phyloP scores from a whole-genome alignment of 352 stramenopile genomes.

The Globisporangium alternatum region DNA sequence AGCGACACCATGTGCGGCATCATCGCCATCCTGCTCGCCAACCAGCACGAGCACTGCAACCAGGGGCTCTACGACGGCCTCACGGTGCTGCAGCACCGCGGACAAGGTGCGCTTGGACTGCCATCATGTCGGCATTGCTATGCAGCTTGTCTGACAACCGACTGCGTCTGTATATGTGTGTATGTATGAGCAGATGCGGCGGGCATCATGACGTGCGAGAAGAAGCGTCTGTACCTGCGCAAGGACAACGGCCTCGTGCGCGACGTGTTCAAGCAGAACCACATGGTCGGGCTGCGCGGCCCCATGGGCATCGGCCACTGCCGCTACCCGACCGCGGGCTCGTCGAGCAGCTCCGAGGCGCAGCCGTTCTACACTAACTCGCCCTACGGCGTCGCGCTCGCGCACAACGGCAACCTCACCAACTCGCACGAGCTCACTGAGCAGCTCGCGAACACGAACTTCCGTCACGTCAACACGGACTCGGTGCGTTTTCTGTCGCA shows the following conservation, averaged over 20 bases:
- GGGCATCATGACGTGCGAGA: conserved; percentile 95
- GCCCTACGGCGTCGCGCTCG: conserved; percentile 97
- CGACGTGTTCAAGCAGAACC: conserved; percentile 98
- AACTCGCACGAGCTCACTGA: conserved; percentile 96
- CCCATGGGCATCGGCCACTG: conserved; percentile 97
- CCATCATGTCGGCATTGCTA: background rate
- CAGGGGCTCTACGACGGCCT: conserved; percentile 96
- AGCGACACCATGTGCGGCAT: conserved; percentile 95
- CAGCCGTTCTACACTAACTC: conserved; percentile 99
- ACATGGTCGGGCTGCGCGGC: conserved; percentile 95
- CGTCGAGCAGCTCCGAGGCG: conserved; percentile 86
- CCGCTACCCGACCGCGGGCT: conserved; percentile 97
- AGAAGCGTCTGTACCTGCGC: conserved; percentile 93
- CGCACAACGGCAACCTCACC: conserved; percentile 98
- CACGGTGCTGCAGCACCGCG: conserved; percentile 97
- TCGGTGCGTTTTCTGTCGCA: conserved; percentile 43
- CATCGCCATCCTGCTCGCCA: conserved; percentile 94
- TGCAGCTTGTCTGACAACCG: background rate
- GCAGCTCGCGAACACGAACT: conserved; percentile 90
- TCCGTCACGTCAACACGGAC: conserved; percentile 98
- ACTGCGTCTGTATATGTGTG: background rate
- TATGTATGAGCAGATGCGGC: conserved; percentile 60
- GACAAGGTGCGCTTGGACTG: conserved; percentile 73
- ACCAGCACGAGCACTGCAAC: conserved; percentile 94
- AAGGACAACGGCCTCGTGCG: conserved; percentile 99